Evolutionary conservation across 1,284 basidiomycete species (phyloP), one percentile per base, ranked within the genome.

Genomic region (Irpex sp.): DNA sequence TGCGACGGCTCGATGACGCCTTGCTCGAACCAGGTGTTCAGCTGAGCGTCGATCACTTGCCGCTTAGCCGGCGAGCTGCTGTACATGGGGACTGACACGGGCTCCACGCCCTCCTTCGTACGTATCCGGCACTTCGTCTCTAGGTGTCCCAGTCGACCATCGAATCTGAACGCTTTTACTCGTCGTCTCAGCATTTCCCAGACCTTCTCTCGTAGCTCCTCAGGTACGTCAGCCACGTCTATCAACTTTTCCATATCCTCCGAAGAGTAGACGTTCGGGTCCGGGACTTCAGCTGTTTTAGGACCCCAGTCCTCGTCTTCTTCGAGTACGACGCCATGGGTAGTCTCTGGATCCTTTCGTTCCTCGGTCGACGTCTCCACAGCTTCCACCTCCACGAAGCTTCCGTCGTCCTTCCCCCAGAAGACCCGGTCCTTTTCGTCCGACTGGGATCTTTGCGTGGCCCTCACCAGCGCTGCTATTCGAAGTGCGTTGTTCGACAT

Each of bases 1-100:
- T 64, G 59, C 0, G 75, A 78, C 7, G 70, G 70, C 61, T 77
- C 72, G 11, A 78, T 77, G 5, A 78, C 72, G 13, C 66, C 73
- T 19, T 66, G 61, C 6, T 67, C 62, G 1, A 76, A 62, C 71
- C 76, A 76, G 3, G 60, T 62, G 21, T 75, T 69, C 11, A 76
- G 60, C 58, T 76, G 73, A 17, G 73, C 63, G 21, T 76, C 71
- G 4, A 78, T 76, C 1, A 75, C 71, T 57, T 67, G 67, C 3
- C 71, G 38, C 51, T 77, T 77, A 0, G 67, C 71, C 1, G 75
- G 76, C 2, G 76, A 77, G 3, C 68, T 19, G 8, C 64, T 60
- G 61, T 71, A 71, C 67, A 70, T 70, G 1, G 74, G 69, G n/a
- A 69, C 40, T 1, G 70, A 66, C 2, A 74, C 64, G 1, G 71